phyloP scores from a whole-genome alignment of 208 protist genomes.

The Novymonas esmeraldas region DNA sequence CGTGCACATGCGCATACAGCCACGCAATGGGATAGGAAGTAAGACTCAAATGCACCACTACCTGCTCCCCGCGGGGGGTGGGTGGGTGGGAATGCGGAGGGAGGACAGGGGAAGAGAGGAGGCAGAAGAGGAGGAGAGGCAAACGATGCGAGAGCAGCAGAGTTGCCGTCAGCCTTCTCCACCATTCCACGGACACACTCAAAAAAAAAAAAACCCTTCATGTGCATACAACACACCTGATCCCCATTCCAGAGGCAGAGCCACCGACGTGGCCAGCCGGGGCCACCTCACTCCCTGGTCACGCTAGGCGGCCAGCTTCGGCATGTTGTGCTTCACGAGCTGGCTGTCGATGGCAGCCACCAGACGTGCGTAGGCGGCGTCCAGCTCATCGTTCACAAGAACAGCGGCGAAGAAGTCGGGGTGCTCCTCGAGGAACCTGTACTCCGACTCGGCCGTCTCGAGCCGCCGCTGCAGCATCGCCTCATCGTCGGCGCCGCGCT shows the following conservation, averaged over 20 bases:
- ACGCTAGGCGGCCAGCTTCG: conserved; percentile 28
- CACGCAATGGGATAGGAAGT: background rate
- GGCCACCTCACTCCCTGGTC: conserved; percentile 9
- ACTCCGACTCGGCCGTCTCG: conserved; percentile 73
- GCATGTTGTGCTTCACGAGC: conserved; percentile 65
- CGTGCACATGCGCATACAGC: background rate
- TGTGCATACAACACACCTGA: no score
- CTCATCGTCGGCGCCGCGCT: conserved; percentile 78
- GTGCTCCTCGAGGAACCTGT: conserved; percentile 69
- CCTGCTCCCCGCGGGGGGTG: no score
- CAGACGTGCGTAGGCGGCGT: conserved; percentile 63
- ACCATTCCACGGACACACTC: no score
- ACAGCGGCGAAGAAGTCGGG: conserved; percentile 73
- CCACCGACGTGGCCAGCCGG: no score
- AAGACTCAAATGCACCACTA: no score
- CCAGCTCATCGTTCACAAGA: conserved; percentile 81
- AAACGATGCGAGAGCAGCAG: no score
- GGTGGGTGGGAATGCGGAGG: no score
- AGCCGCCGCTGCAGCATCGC: conserved; percentile 76
- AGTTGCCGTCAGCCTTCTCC: no score
- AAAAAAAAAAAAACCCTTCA: no score
- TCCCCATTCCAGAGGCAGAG: no score
- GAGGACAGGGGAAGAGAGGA: background rate
- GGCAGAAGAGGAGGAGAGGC: background rate
- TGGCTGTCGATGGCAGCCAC: conserved; percentile 52